Conservation (phyloP, 2,329 filamentous ascomycete genomes). For the Aspergillus sp. region DNA sequence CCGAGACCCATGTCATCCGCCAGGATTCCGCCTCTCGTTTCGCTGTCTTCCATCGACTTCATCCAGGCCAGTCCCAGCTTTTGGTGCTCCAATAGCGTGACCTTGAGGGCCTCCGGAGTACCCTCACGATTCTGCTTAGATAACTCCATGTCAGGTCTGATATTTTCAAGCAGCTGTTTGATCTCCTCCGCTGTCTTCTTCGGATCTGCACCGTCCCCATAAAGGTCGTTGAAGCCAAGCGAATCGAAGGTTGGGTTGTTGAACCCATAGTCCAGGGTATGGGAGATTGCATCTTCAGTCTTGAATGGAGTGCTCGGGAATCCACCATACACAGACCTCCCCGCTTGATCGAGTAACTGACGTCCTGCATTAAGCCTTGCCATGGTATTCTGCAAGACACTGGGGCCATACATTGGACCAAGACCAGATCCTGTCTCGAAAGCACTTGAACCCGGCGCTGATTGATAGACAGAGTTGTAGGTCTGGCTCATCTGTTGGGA, state of each 20-base stretch:
- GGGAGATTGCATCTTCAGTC: not conserved
- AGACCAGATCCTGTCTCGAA: not conserved
- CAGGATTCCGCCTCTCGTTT: constrained; percentile 67
- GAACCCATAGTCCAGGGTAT: not conserved
- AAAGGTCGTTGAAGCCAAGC: constrained; percentile 9
- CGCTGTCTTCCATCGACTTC: constrained; percentile 63
- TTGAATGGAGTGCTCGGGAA: constrained; percentile 2
- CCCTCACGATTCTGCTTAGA: constrained; percentile 56
- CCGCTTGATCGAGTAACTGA: constrained; percentile 8
- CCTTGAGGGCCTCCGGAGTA: constrained; percentile 63
- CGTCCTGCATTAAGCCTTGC: constrained; percentile 12
- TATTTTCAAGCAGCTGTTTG: constrained; percentile 63
- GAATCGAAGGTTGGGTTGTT: not conserved
- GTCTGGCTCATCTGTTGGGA: too few species aligned
- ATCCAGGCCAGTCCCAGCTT: constrained; percentile 72
- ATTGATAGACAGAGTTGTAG: not conserved
- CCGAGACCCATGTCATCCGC: constrained; percentile 79
- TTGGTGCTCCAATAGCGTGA: constrained; percentile 72
- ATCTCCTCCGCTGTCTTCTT: constrained; percentile 59
- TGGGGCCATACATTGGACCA: constrained; percentile 8
- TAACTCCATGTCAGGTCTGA: constrained; percentile 63
- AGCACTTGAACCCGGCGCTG: constrained; percentile 2
- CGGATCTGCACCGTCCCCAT: constrained; percentile 34
- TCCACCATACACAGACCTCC: constrained; percentile 5
- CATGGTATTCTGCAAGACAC: constrained; percentile 14